Conservation (phyloP, 2,329 filamentous ascomycete genomes). For the Trichoderma atroviride region DNA sequence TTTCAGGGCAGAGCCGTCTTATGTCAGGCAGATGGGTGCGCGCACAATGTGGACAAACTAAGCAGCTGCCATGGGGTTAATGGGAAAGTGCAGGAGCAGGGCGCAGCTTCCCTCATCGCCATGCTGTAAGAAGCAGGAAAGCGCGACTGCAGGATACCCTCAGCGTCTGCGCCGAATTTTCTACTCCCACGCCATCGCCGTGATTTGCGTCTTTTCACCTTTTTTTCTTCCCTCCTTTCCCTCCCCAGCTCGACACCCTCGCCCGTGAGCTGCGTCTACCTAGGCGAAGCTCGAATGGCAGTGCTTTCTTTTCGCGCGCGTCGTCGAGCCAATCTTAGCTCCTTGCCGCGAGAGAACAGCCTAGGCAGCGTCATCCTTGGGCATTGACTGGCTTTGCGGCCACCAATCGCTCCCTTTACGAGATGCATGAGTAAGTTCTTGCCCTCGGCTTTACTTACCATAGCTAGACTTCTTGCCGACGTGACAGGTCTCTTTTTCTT, state of each 20-base stretch:
- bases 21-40: neutral
- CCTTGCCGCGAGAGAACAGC: neutral
- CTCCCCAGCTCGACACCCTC: conserved; percentile 5
- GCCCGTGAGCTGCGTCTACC: neutral
- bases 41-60: neutral
- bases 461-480: neutral
- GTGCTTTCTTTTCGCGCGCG: neutral
- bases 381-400: conserved; percentile 1
- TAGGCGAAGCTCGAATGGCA: conserved; percentile 4
- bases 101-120: neutral
- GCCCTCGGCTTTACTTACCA: neutral
- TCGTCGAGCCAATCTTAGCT: conserved; percentile 1
- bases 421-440: conserved; percentile 20
- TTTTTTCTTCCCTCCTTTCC: neutral
- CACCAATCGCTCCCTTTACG: conserved; percentile 8
- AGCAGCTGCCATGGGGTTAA: neutral
- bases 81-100: neutral
- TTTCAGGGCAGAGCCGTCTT: neutral
- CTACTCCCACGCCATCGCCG: conserved; percentile 7
- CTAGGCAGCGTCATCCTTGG: conserved; percentile 5
- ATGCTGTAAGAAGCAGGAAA: neutral
- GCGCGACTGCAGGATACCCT: neutral
- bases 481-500: neutral
- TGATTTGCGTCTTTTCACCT: neutral
- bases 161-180: neutral